A percentile compares a stretch with the other conserved stretches of the same genome.
phyloP scores from a whole-genome alignment of 768 basidiomycete genomes.

The Tulasnella sp. region DNA sequence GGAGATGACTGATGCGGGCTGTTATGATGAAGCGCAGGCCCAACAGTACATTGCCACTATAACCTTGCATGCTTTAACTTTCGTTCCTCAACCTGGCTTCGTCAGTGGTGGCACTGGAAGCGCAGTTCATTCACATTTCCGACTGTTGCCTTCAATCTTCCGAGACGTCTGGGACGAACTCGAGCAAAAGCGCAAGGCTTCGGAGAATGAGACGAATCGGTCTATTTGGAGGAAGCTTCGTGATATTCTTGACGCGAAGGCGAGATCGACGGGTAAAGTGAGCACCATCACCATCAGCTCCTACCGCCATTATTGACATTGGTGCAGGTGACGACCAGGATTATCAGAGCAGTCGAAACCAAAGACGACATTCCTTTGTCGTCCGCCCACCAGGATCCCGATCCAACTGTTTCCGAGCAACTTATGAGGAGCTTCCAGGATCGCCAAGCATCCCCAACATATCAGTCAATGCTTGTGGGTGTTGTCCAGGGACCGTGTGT shows the following conservation, averaged over 20 bases:
- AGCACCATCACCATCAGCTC: slow-evolving; percentile 15
- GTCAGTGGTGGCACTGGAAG: slow-evolving; percentile 33
- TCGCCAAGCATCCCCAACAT: slow-evolving; percentile 51
- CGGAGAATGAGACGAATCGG: slow-evolving; percentile 55
- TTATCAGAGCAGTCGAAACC: not conserved
- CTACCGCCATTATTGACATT: not conserved
- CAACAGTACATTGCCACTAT: slow-evolving; percentile 83
- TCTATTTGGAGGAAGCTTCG: slow-evolving; percentile 58
- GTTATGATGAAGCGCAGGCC: slow-evolving; percentile 64
- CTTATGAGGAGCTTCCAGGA: slow-evolving; percentile 46
- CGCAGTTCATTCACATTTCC: slow-evolving; percentile 49
- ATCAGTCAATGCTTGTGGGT: slow-evolving; percentile 83
- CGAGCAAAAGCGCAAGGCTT: slow-evolving; percentile 47
- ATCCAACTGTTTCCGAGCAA: slow-evolving; percentile 29
- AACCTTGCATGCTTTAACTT: slow-evolving; percentile 70
- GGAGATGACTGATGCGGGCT: slow-evolving; percentile 79
- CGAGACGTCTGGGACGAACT: slow-evolving; percentile 90
- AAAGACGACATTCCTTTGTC: not conserved
- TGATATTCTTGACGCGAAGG: slow-evolving; percentile 50
- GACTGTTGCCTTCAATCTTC: slow-evolving; percentile 68
- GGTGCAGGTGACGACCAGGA: not conserved
- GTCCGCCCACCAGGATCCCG: not conserved
- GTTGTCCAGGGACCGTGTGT: not conserved
- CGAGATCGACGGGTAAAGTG: slow-evolving; percentile 36
- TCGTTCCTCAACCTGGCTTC: slow-evolving; percentile 53